phyloP scores from a whole-genome alignment of 331 rosid species.

The Malus hybrid region DNA sequence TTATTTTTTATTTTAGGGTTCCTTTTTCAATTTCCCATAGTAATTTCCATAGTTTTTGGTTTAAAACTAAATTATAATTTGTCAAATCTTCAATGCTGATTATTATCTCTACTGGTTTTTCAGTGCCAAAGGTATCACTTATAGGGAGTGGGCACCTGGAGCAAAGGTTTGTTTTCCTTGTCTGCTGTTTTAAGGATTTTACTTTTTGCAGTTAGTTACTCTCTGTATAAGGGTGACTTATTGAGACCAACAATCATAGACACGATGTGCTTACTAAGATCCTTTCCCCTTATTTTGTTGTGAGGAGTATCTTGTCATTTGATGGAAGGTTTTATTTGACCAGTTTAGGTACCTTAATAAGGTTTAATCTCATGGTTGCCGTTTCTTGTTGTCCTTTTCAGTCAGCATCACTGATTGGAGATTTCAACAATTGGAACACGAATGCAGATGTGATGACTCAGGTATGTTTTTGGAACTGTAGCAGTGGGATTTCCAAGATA shows the following conservation, averaged over 20 bases:
- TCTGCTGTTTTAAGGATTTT: not conserved
- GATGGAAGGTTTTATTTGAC: not conserved
- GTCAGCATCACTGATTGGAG: slow-evolving; percentile 94
- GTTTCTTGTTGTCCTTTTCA: slow-evolving; percentile 36
- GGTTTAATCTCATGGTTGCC: not conserved
- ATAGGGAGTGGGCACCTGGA: slow-evolving; percentile 97
- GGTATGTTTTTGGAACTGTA: slow-evolving; percentile 45
- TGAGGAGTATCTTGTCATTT: not conserved
- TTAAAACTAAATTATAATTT: not conserved
- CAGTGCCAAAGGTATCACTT: slow-evolving; percentile 84
- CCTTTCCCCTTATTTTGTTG: not conserved
- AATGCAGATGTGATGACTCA: slow-evolving; percentile 71
- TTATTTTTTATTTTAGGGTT: not conserved
- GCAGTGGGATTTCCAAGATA: not conserved
- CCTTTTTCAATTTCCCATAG: not conserved
- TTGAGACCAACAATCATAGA: not conserved
- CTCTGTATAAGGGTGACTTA: not conserved
- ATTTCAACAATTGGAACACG: slow-evolving; percentile 96
- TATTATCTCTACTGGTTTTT: slow-evolving; percentile 31
- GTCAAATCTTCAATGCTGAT: slow-evolving; percentile 8
- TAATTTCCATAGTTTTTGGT: not conserved
- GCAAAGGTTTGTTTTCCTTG: slow-evolving; percentile 56
- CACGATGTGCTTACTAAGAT: not conserved
- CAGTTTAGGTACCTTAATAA: not conserved
- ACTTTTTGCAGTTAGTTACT: not conserved